Evolutionary conservation across 225 moss, liverwort and hornwort genomes (phyloP).

Genomic region (Ulota crispa): DNA sequence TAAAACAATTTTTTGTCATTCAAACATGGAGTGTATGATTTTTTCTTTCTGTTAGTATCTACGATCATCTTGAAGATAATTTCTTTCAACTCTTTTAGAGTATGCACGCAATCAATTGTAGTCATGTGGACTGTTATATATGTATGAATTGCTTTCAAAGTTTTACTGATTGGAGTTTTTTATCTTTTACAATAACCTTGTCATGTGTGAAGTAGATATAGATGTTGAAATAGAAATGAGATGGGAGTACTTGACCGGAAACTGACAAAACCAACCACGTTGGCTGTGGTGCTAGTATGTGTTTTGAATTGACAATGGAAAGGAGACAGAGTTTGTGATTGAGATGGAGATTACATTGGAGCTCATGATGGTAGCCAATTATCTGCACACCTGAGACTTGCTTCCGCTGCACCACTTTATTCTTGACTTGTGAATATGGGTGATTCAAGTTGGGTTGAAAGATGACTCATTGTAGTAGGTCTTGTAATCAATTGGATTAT

Average conservation of each 20-base stretch:
- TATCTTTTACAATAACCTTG: background rate
- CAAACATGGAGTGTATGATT: no score
- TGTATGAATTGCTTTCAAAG: no score
- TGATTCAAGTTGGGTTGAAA: slow-evolving; percentile 37
- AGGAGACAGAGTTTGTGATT: slow-evolving; percentile 93
- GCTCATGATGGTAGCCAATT: slow-evolving; percentile 97
- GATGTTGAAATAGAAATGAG: background rate
- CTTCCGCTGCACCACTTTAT: slow-evolving; percentile 20
- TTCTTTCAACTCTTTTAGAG: no score
- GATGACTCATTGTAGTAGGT: slow-evolving; percentile 29
- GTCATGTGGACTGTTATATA: no score
- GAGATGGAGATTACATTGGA: slow-evolving; percentile 92
- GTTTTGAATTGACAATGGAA: slow-evolving; percentile 53
- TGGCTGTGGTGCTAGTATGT: slow-evolving; percentile 11
- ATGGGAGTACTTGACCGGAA: background rate
- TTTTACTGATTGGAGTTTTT: background rate
- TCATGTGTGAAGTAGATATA: background rate
- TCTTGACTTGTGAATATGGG: slow-evolving; percentile 56
- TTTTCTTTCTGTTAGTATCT: no score
- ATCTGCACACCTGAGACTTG: slow-evolving; percentile 73
- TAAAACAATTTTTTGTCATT: no score
- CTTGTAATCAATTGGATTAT: slow-evolving; percentile 36
- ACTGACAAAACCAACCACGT: slow-evolving; percentile 2
- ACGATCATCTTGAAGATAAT: no score
- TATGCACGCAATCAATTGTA: no score